phyloP scores from a whole-genome alignment of 805 yeast species.

The Schizosaccharomyces osmophilus region DNA sequence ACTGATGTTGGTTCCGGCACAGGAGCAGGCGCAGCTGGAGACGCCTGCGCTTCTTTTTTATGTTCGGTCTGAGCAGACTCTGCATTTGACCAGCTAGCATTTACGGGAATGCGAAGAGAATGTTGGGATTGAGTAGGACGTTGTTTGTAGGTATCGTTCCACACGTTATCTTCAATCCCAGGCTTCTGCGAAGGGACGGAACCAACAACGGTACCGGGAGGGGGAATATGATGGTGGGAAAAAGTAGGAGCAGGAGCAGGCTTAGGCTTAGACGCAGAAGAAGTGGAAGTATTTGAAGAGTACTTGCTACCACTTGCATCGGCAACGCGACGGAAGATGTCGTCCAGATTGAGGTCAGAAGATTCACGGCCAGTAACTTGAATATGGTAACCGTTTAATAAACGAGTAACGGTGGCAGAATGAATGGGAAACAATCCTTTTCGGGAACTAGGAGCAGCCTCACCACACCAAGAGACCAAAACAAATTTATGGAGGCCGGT shows the following conservation, averaged over 20 bases:
- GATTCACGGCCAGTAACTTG: constrained; percentile 89
- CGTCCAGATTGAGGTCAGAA: constrained; percentile 66
- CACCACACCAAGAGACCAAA: constrained; percentile 91
- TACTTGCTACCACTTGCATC: constrained; percentile 94
- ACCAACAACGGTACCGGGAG: too few species aligned
- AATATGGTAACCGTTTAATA: constrained; percentile 55
- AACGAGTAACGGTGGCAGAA: constrained; percentile 17
- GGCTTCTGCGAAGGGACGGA: background rate
- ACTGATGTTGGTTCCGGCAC: background rate
- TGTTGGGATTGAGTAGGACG: background rate
- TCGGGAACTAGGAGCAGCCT: constrained; percentile 47
- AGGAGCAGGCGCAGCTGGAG: background rate
- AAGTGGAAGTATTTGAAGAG: constrained; percentile 17
- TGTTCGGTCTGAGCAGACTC: background rate
- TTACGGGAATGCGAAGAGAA: background rate
- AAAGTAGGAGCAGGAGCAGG: background rate
- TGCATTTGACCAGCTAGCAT: background rate
- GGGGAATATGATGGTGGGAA: background rate
- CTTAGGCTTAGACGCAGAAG: background rate
- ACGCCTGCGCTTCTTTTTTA: background rate
- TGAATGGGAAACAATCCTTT: constrained; percentile 22
- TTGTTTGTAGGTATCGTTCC: background rate
- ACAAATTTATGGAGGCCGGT: constrained; percentile 68
- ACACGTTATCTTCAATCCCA: background rate
- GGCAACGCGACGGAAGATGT: constrained; percentile 48